A percentile compares a stretch with the other conserved stretches of the same genome.
These are phyloP conservation scores for Penicillium mononematosum DNA, from an alignment of 495 filamentous ascomycete species.

Conservation along the genomic window DNA sequence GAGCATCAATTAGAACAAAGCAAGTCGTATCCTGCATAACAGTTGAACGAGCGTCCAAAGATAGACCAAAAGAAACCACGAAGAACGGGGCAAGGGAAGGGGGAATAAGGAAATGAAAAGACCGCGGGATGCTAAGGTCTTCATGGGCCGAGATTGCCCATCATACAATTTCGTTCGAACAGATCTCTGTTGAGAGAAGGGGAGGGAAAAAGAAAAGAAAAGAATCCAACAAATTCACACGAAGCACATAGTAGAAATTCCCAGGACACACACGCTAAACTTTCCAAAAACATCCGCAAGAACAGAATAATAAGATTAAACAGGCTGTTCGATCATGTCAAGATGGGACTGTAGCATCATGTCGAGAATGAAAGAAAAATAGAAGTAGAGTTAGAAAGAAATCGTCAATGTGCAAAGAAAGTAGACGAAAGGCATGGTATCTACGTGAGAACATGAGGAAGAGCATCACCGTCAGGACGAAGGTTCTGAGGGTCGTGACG, in stretches of 20 bases:
- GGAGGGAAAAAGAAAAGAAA: conserved; percentile 3
- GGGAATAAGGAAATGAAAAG: conserved; percentile 13
- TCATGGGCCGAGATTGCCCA: conserved; percentile 21
- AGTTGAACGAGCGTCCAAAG: neutral
- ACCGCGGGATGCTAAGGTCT: conserved; percentile 9
- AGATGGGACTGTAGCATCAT: conserved; percentile 11
- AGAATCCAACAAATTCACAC: conserved; percentile 10
- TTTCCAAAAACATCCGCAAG: conserved; percentile 9
- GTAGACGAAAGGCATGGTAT: conserved; percentile 27
- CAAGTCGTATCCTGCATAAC: neutral
- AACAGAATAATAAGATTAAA: conserved; percentile 11
- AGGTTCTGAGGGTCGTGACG: conserved; percentile 21
- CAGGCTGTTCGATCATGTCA: conserved; percentile 5
- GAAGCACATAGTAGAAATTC: conserved; percentile 1
- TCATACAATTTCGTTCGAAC: conserved; percentile 25
- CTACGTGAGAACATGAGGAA: conserved; percentile 29
- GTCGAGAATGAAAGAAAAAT: conserved; percentile 14
- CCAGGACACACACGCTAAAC: conserved; percentile 16
- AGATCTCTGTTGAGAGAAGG: conserved; percentile 9
- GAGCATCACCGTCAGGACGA: conserved; percentile 28
- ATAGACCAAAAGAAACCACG: neutral
- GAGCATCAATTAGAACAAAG: conserved; percentile 11
- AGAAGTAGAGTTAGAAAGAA: conserved; percentile 15
- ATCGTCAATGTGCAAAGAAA: conserved; percentile 27
- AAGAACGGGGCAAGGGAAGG: neutral